These are phyloP conservation scores for Fusarium tupiense DNA, from an alignment of 2,329 filamentous ascomycete genomes.

Conservation along the genomic window DNA sequence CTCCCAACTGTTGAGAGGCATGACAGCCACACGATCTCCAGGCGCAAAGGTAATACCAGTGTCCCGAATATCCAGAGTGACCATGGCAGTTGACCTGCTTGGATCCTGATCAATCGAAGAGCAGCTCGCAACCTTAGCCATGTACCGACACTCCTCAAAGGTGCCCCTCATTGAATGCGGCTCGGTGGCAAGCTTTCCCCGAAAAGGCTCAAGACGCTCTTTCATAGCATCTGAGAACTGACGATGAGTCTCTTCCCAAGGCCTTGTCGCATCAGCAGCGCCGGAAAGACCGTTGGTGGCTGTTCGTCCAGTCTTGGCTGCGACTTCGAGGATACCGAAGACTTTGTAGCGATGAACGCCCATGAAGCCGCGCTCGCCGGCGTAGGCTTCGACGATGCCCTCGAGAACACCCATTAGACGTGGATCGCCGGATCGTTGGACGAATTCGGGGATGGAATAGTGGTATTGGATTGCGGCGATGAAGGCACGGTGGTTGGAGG, in stretches of 20 bases:
- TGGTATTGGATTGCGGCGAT: slow-evolving; percentile 65
- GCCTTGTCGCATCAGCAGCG: slow-evolving; percentile 47
- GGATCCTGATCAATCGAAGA: slow-evolving; percentile 58
- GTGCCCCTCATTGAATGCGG: slow-evolving; percentile 64
- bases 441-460: slow-evolving; percentile 63
- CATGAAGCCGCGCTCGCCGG: slow-evolving; percentile 66
- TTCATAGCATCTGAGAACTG: slow-evolving; percentile 38
- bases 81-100: slow-evolving; percentile 57
- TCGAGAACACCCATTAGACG: slow-evolving; percentile 63
- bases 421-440: slow-evolving; percentile 59
- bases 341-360: slow-evolving; percentile 67
- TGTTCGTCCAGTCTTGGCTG: slow-evolving; percentile 62
- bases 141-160: slow-evolving; percentile 64
- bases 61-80: slow-evolving; percentile 62
- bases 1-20: slow-evolving; percentile 64
- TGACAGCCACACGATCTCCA: slow-evolving; percentile 63
- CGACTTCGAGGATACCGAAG: slow-evolving; percentile 64
- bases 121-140: slow-evolving; percentile 55
- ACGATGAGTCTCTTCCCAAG: slow-evolving; percentile 35
- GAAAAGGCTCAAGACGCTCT: slow-evolving; percentile 45
- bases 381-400: slow-evolving; percentile 65
- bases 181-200: slow-evolving; percentile 57
- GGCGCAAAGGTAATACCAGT: slow-evolving; percentile 64
- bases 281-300: slow-evolving; percentile 63
- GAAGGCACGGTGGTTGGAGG: slow-evolving; percentile 63